These are phyloP conservation scores for Wickerhamomyces rabaulensis DNA, from an alignment of 805 yeast genomes.

Conservation along the genomic window DNA sequence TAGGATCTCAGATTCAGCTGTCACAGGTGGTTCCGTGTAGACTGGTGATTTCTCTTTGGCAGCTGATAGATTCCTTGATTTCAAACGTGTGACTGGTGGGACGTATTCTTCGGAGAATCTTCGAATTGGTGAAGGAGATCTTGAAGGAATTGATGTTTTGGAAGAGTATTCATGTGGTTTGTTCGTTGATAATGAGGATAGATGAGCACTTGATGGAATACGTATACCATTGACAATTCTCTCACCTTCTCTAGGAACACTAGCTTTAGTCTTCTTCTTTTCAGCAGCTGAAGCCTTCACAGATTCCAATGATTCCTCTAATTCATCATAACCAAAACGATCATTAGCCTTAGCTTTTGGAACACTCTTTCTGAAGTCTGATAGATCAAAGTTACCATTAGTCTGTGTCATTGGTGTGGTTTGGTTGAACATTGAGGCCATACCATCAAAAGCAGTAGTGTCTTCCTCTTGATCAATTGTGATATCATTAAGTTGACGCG, in stretches of 20 bases:
- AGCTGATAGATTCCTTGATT: too few relatives aligned
- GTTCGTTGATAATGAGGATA: background rate
- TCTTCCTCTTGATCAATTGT: background rate
- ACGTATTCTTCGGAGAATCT: too few relatives aligned
- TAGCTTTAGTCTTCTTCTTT: too few relatives aligned
- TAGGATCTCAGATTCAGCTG: background rate
- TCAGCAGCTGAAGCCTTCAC: background rate
- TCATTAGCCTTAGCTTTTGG: background rate
- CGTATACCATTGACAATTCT: background rate
- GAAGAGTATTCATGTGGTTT: background rate
- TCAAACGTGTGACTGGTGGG: too few relatives aligned
- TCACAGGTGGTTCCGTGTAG: background rate
- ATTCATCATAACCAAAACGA: constrained; percentile 1
- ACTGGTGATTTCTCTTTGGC: background rate
- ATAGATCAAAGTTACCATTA: constrained; percentile 5
- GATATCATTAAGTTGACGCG: background rate
- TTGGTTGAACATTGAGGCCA: constrained; percentile 1
- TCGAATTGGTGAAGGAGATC: too few relatives aligned
- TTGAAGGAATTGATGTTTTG: background rate
- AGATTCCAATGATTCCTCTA: background rate
- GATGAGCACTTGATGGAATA: background rate
- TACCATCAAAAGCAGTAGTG: background rate
- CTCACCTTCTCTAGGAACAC: background rate
- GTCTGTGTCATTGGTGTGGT: constrained; percentile 10
- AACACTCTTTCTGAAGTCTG: background rate